Base-by-base conservation (phyloP, 805 yeast genomes). In the Ogataea nakhonphanomensis region DNA sequence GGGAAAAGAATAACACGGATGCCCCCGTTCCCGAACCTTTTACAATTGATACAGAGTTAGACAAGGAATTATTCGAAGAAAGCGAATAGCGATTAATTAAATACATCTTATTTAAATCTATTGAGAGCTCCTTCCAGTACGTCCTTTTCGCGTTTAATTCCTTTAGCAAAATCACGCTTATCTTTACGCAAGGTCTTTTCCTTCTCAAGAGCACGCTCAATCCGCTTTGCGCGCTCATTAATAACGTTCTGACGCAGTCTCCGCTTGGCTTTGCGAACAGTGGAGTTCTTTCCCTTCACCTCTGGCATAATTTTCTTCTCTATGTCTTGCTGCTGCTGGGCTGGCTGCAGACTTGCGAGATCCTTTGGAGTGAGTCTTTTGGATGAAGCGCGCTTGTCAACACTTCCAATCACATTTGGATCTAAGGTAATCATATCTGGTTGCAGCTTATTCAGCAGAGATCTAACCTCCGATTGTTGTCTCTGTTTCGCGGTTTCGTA, bases 361-460 rank as follows among this genome's bases (percentile, higher is more conserved):
- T 81, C 80, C 41, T 76, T 66, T 1, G 87, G 81, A 34, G 78
- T 76, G 57, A 83, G 65, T 54, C 97, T 76, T 40, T 74, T 69
- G 11, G 69, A 65, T 11, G 75, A 70, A 4, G 91, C 83, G 41
- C 82, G 72, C 51, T 76, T 76, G 55, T 87, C 91, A 11, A 93
- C 89, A 4, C 79, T 73, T 51, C 99, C 99, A 51, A 93, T 84
- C 38, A 74, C 78, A 55, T 73, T 76, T 42, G 98, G 98, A 71
- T 93, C 96, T 57, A 93, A 68, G 1, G 95, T 72, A 45, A 93
- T 93, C 67, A 95, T 83, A 61, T 91, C 98, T 6, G 97, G 95
- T 50, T 84, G 81, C 50, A 93, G 70, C 65, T 93, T 93, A 66
- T 91, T 86, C 58, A 93, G 66, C 61, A 93, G 72, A 2, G 83